These are phyloP conservation scores for Lolium multiflorum DNA, from an alignment of 176 grass and related monocot genomes.

Conservation along the genomic window DNA sequence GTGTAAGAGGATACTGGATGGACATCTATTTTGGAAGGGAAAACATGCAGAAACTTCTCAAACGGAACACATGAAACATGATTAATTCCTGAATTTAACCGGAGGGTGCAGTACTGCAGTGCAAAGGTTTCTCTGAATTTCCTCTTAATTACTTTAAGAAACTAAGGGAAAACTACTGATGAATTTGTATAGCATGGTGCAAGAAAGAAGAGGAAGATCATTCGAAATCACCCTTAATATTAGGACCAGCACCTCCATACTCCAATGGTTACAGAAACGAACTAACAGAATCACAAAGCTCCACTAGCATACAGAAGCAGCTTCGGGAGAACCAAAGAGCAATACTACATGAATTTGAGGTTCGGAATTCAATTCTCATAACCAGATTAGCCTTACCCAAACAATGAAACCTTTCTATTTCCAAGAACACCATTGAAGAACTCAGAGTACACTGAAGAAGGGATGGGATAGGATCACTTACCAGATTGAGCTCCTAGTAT, in stretches of 20 bases:
- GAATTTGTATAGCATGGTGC: not conserved
- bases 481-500: conserved; percentile 34
- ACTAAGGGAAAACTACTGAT: not conserved
- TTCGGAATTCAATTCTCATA: not conserved
- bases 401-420: not conserved
- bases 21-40: not conserved
- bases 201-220: not conserved
- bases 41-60: conserved; percentile 3
- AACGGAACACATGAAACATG: not conserved
- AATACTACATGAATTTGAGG: not conserved
- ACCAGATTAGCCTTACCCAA: not conserved
- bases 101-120: not conserved
- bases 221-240: not conserved
- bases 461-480: conserved; percentile 24
- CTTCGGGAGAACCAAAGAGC: not conserved
- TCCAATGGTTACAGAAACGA: not conserved
- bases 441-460: not conserved
- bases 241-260: not conserved
- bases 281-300: not conserved
- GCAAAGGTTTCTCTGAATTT: not conserved
- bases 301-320: not conserved
- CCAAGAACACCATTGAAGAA: not conserved
- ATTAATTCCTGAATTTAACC: not conserved
- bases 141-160: not conserved
- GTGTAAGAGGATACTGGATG: not conserved